Conservation (phyloP, 768 basidiomycete species). For the Myochromella boudieri region DNA sequence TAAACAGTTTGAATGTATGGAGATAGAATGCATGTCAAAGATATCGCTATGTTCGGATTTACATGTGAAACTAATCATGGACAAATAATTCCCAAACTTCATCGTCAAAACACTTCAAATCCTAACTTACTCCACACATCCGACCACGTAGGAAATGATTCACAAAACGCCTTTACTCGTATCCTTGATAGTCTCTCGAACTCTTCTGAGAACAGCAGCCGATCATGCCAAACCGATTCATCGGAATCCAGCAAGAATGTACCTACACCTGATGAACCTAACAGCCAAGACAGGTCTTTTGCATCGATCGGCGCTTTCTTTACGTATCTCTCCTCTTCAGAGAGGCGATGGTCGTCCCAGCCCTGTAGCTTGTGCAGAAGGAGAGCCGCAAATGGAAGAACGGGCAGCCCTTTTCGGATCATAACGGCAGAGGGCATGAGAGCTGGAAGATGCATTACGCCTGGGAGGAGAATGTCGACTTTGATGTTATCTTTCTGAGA, state of each 20-base stretch:
- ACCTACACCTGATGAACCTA: constrained; percentile 1
- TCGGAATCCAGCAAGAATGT: neutral
- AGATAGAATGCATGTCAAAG: too few species aligned
- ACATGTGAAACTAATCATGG: too few species aligned
- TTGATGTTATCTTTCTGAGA: constrained; percentile 4
- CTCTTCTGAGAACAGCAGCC: constrained; percentile 12
- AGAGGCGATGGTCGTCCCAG: constrained; percentile 18
- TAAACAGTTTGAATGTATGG: too few species aligned
- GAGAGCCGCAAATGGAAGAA: constrained; percentile 15
- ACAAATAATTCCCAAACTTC: too few species aligned
- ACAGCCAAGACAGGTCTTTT: constrained; percentile 13
- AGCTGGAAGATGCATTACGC: constrained; percentile 18
- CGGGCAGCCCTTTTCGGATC: constrained; percentile 7
- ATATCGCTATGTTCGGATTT: too few species aligned
- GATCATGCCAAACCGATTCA: constrained; percentile 4
- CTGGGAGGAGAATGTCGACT: constrained; percentile 19
- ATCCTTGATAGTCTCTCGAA: constrained; percentile 12
- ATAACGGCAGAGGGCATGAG: constrained; percentile 2
- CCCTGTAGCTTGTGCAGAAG: constrained; percentile 20
- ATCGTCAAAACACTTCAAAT: constrained; percentile 5
- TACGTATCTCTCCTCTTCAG: constrained; percentile 11
- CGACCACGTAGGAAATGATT: constrained; percentile 4
- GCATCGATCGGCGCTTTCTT: constrained; percentile 15
- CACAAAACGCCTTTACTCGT: constrained; percentile 15
- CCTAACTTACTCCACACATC: constrained; percentile 9